Evolutionary conservation across 805 yeast species (phyloP).

Genomic region (Teunomyces lycoperdinae): DNA sequence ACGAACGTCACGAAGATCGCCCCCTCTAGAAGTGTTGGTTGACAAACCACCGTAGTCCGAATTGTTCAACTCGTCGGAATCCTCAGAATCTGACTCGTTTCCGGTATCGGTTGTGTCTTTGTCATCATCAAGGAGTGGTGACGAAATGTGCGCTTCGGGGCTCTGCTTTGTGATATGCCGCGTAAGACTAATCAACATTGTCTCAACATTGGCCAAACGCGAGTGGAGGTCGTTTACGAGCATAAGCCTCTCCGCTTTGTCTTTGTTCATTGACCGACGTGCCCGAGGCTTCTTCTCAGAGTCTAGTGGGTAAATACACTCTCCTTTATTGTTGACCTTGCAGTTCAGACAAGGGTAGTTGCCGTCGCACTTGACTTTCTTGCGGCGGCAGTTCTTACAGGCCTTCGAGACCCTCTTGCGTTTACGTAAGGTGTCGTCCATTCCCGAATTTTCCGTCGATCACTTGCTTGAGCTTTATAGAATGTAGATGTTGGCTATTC

Average conservation of each 20-base stretch:
- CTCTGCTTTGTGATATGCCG: conserved; percentile 4
- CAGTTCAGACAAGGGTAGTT: conserved; percentile 22
- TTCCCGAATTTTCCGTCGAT: not conserved
- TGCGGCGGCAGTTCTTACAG: conserved; percentile 45
- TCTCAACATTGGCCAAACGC: conserved; percentile 14
- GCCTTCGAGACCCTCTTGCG: conserved; percentile 22
- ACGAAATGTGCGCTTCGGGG: conserved; percentile 5
- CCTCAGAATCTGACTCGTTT: conserved; percentile 2
- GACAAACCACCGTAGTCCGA: not conserved
- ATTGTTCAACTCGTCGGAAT: not conserved
- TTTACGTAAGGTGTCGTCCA: conserved; percentile 1
- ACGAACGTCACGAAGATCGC: not conserved
- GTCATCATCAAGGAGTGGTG: conserved; percentile 7
- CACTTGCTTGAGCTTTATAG: too few species aligned
- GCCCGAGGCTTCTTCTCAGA: conserved; percentile 15
- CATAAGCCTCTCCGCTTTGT: not conserved
- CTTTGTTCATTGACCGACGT: conserved; percentile 1
- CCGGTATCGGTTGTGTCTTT: conserved; percentile 13
- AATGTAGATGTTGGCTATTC: not conserved
- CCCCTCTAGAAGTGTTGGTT: not conserved
- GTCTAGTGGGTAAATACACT: conserved; percentile 17
- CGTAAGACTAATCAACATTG: conserved; percentile 14
- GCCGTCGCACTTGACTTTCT: conserved; percentile 41
- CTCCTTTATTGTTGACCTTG: conserved; percentile 11
- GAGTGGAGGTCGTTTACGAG: conserved; percentile 9